Evolutionary conservation across 208 protist species (phyloP).

Genomic region (Vickermania spadyakhi): DNA sequence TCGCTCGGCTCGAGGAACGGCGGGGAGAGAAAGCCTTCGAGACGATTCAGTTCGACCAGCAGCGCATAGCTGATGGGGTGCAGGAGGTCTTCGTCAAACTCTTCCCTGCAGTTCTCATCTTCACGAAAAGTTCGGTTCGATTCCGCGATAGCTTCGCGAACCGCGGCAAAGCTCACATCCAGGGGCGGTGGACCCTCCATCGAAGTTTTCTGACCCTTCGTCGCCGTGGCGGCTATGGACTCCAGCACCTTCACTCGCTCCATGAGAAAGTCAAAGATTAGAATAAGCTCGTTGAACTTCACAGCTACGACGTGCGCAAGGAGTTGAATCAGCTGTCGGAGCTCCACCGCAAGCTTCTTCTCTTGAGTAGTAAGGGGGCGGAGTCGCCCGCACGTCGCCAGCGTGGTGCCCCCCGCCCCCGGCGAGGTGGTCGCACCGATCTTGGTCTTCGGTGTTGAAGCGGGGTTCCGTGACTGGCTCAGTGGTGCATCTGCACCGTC

Average conservation of each 20-base stretch:
- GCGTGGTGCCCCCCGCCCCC: constrained; percentile 7
- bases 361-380: constrained; percentile 40
- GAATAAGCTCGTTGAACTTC: constrained; percentile 66
- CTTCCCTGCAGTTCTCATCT: constrained; percentile 66
- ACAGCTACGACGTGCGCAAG: constrained; percentile 66
- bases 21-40: constrained; percentile 72
- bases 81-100: constrained; percentile 84
- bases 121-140: constrained; percentile 44
- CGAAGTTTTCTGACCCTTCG: constrained; percentile 31
- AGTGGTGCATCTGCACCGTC: constrained; percentile 1
- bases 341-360: constrained; percentile 55
- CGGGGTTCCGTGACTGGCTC: too few relatives aligned
- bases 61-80: constrained; percentile 78
- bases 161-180: constrained; percentile 28
- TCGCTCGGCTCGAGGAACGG: constrained; percentile 39
- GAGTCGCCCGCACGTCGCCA: constrained; percentile 25
- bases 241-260: constrained; percentile 27
- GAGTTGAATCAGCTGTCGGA: constrained; percentile 66
- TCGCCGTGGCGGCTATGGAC: constrained; percentile 40
- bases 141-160: constrained; percentile 23
- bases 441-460: neutral
- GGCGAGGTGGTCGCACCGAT: neutral
- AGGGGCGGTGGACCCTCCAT: constrained; percentile 55
- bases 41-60: constrained; percentile 56
- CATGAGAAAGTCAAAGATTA: constrained; percentile 57